Conservation (phyloP, 139 green algal species). For the Chara braunii region DNA sequence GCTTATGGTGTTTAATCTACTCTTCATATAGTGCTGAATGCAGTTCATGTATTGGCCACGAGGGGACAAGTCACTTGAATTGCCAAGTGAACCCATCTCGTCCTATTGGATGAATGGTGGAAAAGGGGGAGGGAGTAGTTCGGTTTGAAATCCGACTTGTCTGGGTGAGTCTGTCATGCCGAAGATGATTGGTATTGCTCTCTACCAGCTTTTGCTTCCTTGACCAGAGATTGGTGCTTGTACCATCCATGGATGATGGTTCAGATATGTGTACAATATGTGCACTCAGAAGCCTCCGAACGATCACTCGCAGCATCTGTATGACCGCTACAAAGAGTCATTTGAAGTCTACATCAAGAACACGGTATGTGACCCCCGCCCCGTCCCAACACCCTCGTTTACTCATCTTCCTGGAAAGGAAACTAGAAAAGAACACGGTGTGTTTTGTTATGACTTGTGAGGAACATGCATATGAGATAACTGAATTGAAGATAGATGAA, state of each 20-base stretch:
- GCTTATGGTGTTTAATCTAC: no score
- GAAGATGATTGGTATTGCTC: constrained; percentile 21
- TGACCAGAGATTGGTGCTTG: neutral
- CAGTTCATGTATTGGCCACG: no score
- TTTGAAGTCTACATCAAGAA: constrained; percentile 92
- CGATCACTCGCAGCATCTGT: constrained; percentile 95
- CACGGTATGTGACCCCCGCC: constrained; percentile 48
- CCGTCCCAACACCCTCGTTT: neutral
- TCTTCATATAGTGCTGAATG: no score
- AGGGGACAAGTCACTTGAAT: no score
- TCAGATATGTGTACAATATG: constrained; percentile 97
- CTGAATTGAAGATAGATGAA: no score
- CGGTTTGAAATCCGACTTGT: neutral
- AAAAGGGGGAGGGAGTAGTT: neutral
- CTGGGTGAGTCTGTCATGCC: neutral
- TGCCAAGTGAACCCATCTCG: neutral
- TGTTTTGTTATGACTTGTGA: constrained; percentile 1
- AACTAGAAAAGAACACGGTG: neutral
- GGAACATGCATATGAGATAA: no score
- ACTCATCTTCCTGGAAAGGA: neutral
- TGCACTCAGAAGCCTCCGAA: constrained; percentile 98
- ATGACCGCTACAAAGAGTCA: constrained; percentile 76
- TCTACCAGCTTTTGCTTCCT: neutral
- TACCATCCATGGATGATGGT: neutral
- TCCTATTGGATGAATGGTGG: neutral